A percentile compares a stretch with the other conserved stretches of the same genome.
Conservation (phyloP, 768 basidiomycete genomes). For the Auriscalpium microsporum region DNA sequence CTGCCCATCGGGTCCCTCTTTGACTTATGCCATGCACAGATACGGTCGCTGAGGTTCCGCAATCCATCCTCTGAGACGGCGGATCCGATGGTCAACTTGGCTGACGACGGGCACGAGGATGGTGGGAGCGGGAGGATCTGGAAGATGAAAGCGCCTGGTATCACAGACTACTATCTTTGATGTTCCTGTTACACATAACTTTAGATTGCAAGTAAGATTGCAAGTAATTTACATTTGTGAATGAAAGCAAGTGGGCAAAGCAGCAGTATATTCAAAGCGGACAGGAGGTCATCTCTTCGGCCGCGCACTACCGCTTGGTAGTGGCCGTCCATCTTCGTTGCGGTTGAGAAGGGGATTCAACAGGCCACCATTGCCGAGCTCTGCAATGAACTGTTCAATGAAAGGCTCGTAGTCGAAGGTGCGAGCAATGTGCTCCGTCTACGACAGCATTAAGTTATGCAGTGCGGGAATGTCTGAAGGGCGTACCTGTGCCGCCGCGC, state of each 20-base stretch:
- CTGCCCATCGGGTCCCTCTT: neutral
- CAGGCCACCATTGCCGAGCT: constrained; percentile 38
- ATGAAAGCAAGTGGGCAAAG: too few relatives aligned
- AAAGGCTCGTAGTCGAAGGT: constrained; percentile 62
- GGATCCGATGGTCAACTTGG: constrained; percentile 10
- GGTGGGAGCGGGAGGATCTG: constrained; percentile 15
- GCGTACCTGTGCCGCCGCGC: constrained; percentile 33
- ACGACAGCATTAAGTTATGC: neutral
- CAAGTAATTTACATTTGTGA: too few relatives aligned
- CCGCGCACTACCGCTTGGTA: neutral
- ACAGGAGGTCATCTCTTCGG: too few relatives aligned
- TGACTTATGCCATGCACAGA: constrained; percentile 5
- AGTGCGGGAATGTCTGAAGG: neutral
- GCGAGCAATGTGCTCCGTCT: constrained; percentile 51
- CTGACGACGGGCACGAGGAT: constrained; percentile 13
- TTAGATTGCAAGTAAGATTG: too few relatives aligned
- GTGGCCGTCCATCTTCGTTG: neutral
- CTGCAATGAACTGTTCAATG: constrained; percentile 35
- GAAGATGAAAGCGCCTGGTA: constrained; percentile 18
- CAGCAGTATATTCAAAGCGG: too few relatives aligned
- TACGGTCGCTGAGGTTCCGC: constrained; percentile 16
- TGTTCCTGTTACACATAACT: neutral
- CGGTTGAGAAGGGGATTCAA: constrained; percentile 34
- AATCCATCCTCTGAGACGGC: constrained; percentile 12
- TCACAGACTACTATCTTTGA: constrained; percentile 6